Evolutionary conservation across 1,139 yeast genomes (phyloP).

Genomic region (Saccharomyces hybrid): DNA sequence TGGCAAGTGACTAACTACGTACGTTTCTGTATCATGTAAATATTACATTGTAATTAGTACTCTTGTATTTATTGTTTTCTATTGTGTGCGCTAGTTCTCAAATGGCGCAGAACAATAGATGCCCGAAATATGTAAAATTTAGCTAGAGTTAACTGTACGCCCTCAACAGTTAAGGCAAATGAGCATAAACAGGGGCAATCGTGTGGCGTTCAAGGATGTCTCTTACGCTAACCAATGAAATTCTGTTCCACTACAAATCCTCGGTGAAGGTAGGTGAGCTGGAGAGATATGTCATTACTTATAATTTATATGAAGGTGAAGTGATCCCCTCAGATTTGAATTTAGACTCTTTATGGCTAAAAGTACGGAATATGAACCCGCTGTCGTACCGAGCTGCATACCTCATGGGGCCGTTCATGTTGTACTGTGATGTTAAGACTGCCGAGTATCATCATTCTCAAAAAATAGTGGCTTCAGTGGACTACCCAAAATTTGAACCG

Average conservation of each 20-base stretch:
- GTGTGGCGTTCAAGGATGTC: not conserved
- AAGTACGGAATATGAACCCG: conserved; percentile 64
- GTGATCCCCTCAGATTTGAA: conserved; percentile 17
- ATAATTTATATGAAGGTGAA: conserved; percentile 34
- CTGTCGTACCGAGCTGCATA: conserved; percentile 78
- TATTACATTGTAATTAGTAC: not conserved
- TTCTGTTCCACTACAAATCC: conserved; percentile 36
- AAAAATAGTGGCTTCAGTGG: conserved; percentile 57
- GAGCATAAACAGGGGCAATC: not conserved
- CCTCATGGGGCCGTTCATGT: conserved; percentile 76
- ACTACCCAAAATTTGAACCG: conserved; percentile 68
- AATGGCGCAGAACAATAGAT: not conserved
- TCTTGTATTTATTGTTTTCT: not conserved
- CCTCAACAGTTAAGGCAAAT: not conserved
- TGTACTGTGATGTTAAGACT: conserved; percentile 73
- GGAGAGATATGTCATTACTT: conserved; percentile 41
- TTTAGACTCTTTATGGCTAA: conserved; percentile 46
- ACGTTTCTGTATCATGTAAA: not conserved
- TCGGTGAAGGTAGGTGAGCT: conserved; percentile 49
- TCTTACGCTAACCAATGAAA: conserved; percentile 8
- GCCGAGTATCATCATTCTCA: conserved; percentile 52
- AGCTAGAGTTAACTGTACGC: not conserved
- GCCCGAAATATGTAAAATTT: not conserved
- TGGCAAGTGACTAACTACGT: conserved; percentile 19
- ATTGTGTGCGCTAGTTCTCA: not conserved